phyloP scores from a whole-genome alignment of 345 rosid genomes.

The Combretum micranthum region DNA sequence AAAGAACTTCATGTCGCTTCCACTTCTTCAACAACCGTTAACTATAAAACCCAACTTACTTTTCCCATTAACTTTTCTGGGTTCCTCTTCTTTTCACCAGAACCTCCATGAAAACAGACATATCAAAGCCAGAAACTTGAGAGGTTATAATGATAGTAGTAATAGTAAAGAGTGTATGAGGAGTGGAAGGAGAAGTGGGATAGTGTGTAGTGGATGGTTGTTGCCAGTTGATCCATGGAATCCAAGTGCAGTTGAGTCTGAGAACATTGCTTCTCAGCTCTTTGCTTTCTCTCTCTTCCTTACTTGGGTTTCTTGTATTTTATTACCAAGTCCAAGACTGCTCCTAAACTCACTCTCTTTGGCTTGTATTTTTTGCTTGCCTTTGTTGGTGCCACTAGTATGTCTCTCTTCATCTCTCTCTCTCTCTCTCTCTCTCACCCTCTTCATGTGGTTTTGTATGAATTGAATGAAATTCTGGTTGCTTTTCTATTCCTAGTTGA shows the following conservation, averaged over 20 bases:
- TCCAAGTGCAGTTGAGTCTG: slow-evolving; percentile 54
- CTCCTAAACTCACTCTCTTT: slow-evolving; percentile 81
- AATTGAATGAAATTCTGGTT: background rate
- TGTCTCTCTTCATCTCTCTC: slow-evolving; percentile 17
- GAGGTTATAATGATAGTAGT: slow-evolving; percentile 9
- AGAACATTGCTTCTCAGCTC: slow-evolving; percentile 80
- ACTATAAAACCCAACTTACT: slow-evolving; percentile 3
- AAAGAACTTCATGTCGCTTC: background rate
- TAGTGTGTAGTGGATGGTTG: slow-evolving; percentile 35
- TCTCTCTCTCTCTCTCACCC: background rate
- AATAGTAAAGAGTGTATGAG: background rate
- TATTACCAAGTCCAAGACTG: slow-evolving; percentile 76
- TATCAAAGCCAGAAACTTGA: slow-evolving; percentile 10
- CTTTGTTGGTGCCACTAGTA: slow-evolving; percentile 84
- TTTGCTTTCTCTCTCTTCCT: slow-evolving; percentile 71
- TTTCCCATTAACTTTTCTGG: slow-evolving; percentile 7
- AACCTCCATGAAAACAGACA: slow-evolving; percentile 9
- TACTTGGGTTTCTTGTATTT: slow-evolving; percentile 86
- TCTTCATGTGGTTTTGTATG: background rate
- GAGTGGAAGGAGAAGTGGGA: slow-evolving; percentile 4
- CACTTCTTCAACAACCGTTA: background rate
- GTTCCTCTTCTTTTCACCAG: slow-evolving; percentile 15
- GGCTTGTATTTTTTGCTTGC: slow-evolving; percentile 94
- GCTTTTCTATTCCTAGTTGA: background rate
- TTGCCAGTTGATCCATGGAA: slow-evolving; percentile 90